phyloP scores from a whole-genome alignment of 208 protist genomes.

The Crithidia brevicula region DNA sequence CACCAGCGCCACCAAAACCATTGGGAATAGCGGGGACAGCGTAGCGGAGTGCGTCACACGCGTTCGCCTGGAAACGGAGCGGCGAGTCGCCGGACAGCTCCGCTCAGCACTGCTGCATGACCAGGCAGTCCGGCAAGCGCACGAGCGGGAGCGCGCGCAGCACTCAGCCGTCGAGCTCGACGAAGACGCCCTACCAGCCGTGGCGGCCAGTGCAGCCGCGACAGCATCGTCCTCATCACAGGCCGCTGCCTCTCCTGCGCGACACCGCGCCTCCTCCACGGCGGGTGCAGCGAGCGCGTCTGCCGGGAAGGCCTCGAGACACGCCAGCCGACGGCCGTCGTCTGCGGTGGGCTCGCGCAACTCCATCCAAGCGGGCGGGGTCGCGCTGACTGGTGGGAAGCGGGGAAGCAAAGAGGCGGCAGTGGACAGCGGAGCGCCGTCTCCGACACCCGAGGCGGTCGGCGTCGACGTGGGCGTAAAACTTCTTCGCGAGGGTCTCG shows the following conservation, averaged over 20 bases:
- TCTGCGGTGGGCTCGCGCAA: background rate
- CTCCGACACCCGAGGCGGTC: background rate
- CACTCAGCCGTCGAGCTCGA: background rate
- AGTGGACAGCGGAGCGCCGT: background rate
- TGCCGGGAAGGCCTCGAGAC: background rate
- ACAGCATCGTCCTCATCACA: too few relatives aligned
- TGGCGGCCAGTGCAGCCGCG: background rate
- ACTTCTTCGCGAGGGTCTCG: constrained; percentile 33
- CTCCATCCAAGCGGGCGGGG: background rate
- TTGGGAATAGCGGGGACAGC: constrained; percentile 17
- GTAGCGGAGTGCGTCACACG: constrained; percentile 24
- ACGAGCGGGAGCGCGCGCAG: background rate
- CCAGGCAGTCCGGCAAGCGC: background rate
- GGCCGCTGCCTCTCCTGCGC: background rate
- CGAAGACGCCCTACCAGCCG: background rate
- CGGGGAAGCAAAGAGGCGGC: background rate
- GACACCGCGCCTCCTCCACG: background rate
- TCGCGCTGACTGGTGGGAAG: background rate
- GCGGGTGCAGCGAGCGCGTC: background rate
- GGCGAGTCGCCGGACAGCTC: constrained; percentile 22
- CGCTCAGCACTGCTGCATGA: constrained; percentile 16
- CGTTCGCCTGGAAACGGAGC: constrained; percentile 30
- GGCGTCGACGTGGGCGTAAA: constrained; percentile 12
- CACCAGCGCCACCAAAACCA: constrained; percentile 21
- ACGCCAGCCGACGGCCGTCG: background rate